A percentile compares a stretch with the other conserved stretches of the same genome.
These are phyloP conservation scores for Saturnispora quitensis DNA, from an alignment of 805 yeast genomes.

Conservation along the genomic window DNA sequence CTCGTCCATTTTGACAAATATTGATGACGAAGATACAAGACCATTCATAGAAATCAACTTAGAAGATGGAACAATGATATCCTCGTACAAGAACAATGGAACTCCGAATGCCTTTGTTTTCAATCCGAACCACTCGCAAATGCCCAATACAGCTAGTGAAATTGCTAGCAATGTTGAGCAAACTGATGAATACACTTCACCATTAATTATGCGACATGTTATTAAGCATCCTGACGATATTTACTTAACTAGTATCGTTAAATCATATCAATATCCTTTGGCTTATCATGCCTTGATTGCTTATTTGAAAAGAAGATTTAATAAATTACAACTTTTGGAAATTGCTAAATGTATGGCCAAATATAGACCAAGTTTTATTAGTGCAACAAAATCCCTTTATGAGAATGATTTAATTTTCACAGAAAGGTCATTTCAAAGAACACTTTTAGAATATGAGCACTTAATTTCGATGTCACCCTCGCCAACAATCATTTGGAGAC, in stretches of 20 bases:
- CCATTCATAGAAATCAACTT: slow-evolving; percentile 25
- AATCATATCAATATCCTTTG: slow-evolving; percentile 52
- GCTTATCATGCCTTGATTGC: slow-evolving; percentile 53
- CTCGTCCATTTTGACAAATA: not conserved
- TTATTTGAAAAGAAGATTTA: slow-evolving; percentile 45
- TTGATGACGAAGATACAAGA: slow-evolving; percentile 20
- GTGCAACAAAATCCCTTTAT: slow-evolving; percentile 63
- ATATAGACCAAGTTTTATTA: slow-evolving; percentile 68
- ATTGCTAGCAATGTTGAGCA: slow-evolving; percentile 32
- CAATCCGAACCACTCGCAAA: slow-evolving; percentile 42
- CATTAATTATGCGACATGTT: slow-evolving; percentile 46
- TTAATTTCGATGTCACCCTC: slow-evolving; percentile 54
- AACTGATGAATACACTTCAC: slow-evolving; percentile 43
- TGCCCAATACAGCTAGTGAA: slow-evolving; percentile 41
- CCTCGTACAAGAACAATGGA: slow-evolving; percentile 26
- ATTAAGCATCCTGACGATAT: slow-evolving; percentile 45
- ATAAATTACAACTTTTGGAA: slow-evolving; percentile 28
- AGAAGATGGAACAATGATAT: slow-evolving; percentile 22
- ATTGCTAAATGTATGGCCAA: slow-evolving; percentile 52
- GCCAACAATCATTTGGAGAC: slow-evolving; percentile 78
- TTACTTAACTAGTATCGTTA: slow-evolving; percentile 32
- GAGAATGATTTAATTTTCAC: slow-evolving; percentile 63
- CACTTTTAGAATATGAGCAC: slow-evolving; percentile 47
- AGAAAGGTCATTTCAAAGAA: slow-evolving; percentile 48
- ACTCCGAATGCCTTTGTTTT: slow-evolving; percentile 37